Base-by-base conservation (phyloP, 176 grass and related monocot species). In the Chrysopogon serrulatus region DNA sequence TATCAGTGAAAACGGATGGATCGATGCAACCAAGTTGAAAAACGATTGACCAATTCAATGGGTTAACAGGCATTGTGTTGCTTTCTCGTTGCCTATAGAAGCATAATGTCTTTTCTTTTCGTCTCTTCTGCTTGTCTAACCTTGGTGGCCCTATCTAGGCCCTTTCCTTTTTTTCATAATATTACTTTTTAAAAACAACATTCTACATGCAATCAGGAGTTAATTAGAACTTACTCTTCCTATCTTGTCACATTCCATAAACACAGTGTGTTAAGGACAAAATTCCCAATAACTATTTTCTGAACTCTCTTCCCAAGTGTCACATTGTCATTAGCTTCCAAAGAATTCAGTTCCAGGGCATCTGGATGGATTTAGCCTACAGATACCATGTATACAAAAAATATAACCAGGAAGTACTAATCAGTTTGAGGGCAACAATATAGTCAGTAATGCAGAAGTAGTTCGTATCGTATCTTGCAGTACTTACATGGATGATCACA, bases 81-180 rank as follows among this genome's bases (percentile, higher is more conserved):
- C 12, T 77, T 74, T 80, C 47, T 60, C 45, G 1, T 24, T 89
- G 82, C 65, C 68, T 79, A 28, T 88, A 64, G 6, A 24, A 28
- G 23, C 12, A 36, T 56, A 33, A 24, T 59, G 49, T 54, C 7
- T 47, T 73, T 37, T 60, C 4, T 36, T 57, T 27, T 67, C 0
- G 36, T 74, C 45, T 57, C 26, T 54, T 1, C 21, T 30, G 80
- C 34, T 65, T 35, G 66, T 77, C 44, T 54, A 44, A 65, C 32
- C 59, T 42, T 27, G 61, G 61, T 67, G 65, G 32, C n/a, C 13
- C 21, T 13, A 19, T 23, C 14, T 73, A 31, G 24, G n/a, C 21
- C 41, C 27, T 35, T 64, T 27, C 37, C n/a, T 37, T 12, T 61
- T 53, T 47, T 60, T 45, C 27, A 15, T 78, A 27, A 10, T 32